Base-by-base conservation (phyloP, 208 protist species). In the Leishmania martiniquensis region DNA sequence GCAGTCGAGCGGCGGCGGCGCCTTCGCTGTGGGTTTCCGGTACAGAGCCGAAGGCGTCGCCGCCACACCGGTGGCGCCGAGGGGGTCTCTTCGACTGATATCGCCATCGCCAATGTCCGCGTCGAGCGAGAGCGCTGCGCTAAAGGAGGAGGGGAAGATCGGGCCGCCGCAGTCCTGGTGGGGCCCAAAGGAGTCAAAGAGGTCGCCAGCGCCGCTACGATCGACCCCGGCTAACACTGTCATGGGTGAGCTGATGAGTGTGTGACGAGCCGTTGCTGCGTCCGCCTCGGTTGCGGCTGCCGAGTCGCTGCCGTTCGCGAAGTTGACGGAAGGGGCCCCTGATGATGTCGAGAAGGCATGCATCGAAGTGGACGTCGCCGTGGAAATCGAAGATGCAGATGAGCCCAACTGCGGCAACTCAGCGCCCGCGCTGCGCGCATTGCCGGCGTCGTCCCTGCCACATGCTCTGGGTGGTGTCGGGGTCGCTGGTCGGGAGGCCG, bases 301-400 rank as follows among this genome's bases (percentile, higher is more conserved):
- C 34, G 22, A 32, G 45, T 63, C 54, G 49, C 5, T 59, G 49
- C 37, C 49, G 22, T 10, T 13, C 49, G 9, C 15, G 17, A 10
- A 62, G 52, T 62, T 59, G 9, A 25, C 34, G 32, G 70, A 74
- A 9, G 70, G 63, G 51, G 49, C n/a, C 15, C 34, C 52, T 10
- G 49, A 74, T 17, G 45, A 63, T 52, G 47, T 20, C 22, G 70
- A 47, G 52, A 63, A 74, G 70, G 70, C 47, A 13, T 59, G 47
- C 20, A n/a, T 52, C 52, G 70, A 74, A 15, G 52, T 49, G 15
- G 70, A 62, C 17, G 70, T 42, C 7, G 70, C 32, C 22, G 70
- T 74, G 9, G 49, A 44, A 37, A 59, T 47, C 2, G 49, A 55
- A 37, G 70, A 74, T 34, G 20, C 52, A 7, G 54, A 45, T 32